Evolutionary conservation across 2,329 filamentous ascomycete genomes (phyloP).

Genomic region (Fusarium anguioides): DNA sequence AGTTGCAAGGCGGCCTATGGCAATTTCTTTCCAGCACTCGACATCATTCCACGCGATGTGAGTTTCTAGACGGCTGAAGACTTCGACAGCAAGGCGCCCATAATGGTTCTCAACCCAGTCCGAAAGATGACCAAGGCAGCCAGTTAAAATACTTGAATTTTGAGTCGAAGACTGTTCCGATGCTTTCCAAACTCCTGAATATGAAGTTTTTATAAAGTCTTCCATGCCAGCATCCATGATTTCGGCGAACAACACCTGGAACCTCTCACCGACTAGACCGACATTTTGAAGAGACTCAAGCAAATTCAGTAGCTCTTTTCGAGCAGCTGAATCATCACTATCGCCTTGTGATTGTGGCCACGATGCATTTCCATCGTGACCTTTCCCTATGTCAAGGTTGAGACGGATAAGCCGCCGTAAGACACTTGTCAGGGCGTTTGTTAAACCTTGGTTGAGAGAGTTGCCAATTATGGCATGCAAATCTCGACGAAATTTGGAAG

Average conservation of each 20-base stretch:
- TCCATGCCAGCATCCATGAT: constrained; percentile 75
- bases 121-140: constrained; percentile 68
- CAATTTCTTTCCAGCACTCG: constrained; percentile 77
- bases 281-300: constrained; percentile 70
- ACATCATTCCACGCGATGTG: constrained; percentile 66
- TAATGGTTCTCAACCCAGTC: constrained; percentile 77
- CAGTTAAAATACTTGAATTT: constrained; percentile 54
- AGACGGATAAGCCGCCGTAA: constrained; percentile 63
- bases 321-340: constrained; percentile 52
- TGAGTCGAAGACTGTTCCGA: constrained; percentile 28
- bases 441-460: constrained; percentile 66
- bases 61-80: constrained; percentile 62
- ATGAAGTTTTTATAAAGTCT: constrained; percentile 70
- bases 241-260: constrained; percentile 77
- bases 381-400: constrained; percentile 55
- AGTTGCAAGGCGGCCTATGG: constrained; percentile 73
- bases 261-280: constrained; percentile 75
- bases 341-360: constrained; percentile 39
- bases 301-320: constrained; percentile 64
- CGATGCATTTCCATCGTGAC: constrained; percentile 19
- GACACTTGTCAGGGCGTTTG: constrained; percentile 64
- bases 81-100: constrained; percentile 70
- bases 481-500: constrained; percentile 67
- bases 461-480: constrained; percentile 74
- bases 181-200: constrained; percentile 69